Base-by-base conservation (phyloP, 805 yeast genomes). In the Lipomyces spencermartinsiae region DNA sequence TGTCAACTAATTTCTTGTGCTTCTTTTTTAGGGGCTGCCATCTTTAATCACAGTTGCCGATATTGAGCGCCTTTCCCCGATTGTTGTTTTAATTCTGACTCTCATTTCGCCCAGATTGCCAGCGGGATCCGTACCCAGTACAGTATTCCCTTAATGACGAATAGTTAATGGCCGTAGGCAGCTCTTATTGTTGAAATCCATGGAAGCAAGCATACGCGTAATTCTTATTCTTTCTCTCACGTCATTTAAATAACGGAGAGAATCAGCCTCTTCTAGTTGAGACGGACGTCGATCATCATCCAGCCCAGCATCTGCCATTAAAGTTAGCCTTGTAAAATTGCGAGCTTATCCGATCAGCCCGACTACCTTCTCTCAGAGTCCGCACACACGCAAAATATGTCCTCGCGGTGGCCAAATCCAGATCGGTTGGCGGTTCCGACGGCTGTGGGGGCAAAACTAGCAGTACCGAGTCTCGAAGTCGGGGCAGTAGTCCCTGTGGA, bases 111-210 rank as follows among this genome's bases (percentile, higher is more conserved):
- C n/a, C n/a, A n/a, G n/a, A n/a, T n/a, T n/a, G n/a, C n/a, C n/a
- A n/a, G n/a, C n/a, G n/a, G n/a, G n/a, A n/a, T n/a, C n/a, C n/a
- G n/a, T n/a, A n/a, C n/a, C n/a, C n/a, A n/a, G n/a, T 14, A 39
- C 46, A 39, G 46, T 39, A 39, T 39, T 12, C 46, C 46, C 46
- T 39, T 14, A 39, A 39, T 89, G 91, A 51, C 9, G 56, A 51
- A 51, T 14, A 6, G 56, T 51, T 51, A 51, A 22, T 19, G 19
- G 56, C 31, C 56, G 16, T 19, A 51, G 16, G 56, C 31, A 51
- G 31, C 56, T 1, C 33, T 51, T 9, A 22, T 51, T 39, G 49
- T 39, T 19, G 7, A 51, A 51, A 19, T 22, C 56, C 56, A 51
- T 9, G 12, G 56, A 29, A 29, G 16, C 56, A 29, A 29, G 16